Evolutionary conservation across 371 early-diverging fungal species (phyloP).

Genomic region (Mucor saturninus): DNA sequence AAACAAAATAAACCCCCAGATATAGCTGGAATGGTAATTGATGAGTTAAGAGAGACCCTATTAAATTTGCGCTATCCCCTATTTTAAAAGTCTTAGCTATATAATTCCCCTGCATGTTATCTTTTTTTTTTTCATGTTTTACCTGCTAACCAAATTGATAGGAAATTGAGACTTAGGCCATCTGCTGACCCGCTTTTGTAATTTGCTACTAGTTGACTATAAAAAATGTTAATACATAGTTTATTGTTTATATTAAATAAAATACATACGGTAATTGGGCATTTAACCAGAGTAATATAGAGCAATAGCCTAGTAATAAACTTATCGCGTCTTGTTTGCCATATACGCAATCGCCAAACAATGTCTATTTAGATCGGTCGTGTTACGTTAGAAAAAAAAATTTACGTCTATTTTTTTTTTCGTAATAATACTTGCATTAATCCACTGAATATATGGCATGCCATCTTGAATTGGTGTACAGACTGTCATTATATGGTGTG

Average conservation of each 20-base stretch:
- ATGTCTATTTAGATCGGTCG: not conserved
- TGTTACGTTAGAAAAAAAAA: not conserved
- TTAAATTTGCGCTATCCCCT: constrained; percentile 74
- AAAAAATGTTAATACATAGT: no score
- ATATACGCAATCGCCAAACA: constrained; percentile 59
- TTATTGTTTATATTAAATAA: not conserved
- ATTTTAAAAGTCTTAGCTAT: not conserved
- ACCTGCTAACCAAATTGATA: constrained; percentile 72
- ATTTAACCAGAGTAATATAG: constrained; percentile 72
- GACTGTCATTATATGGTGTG: constrained; percentile 25
- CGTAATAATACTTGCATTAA: constrained; percentile 33
- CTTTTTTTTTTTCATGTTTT: constrained; percentile 47
- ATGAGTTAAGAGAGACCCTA: constrained; percentile 71
- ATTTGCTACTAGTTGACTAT: constrained; percentile 63
- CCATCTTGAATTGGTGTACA: constrained; percentile 40
- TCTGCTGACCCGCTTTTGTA: constrained; percentile 57
- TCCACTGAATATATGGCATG: constrained; percentile 37
- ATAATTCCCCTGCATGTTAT: not conserved
- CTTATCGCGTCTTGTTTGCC: constrained; percentile 40
- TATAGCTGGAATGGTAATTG: constrained; percentile 79
- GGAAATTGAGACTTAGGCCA: constrained; percentile 59
- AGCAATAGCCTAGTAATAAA: constrained; percentile 60
- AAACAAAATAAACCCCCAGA: constrained; percentile 52
- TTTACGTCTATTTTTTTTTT: not conserved
- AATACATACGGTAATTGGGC: constrained; percentile 74